Evolutionary conservation across 257 asterid genomes (phyloP).

Genomic region (Solanum megistacrolobum): DNA sequence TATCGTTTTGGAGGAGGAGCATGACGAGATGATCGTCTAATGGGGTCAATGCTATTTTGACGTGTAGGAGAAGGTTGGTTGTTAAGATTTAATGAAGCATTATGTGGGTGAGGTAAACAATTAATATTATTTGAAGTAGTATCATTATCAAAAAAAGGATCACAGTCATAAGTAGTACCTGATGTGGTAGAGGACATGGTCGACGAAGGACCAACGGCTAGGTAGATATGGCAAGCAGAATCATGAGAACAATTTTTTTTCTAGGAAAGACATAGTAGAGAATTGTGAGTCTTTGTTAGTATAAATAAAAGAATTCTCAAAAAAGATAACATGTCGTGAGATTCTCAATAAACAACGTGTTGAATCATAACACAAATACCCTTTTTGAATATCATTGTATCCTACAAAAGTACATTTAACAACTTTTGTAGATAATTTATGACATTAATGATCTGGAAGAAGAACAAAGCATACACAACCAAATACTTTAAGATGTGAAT

Average conservation of each 20-base stretch:
- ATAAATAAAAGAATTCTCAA: no score
- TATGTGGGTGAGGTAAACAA: no score
- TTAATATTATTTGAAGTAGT: no score
- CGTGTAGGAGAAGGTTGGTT: not conserved
- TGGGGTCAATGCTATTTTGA: not conserved
- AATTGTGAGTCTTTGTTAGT: not conserved
- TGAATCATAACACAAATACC: no score
- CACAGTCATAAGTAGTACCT: not conserved
- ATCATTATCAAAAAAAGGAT: not conserved
- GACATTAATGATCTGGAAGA: not conserved
- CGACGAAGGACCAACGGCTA: not conserved
- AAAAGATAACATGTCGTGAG: no score
- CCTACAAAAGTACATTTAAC: not conserved
- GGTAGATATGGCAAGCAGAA: not conserved
- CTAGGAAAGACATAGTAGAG: not conserved
- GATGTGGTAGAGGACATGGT: not conserved
- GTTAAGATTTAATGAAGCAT: not conserved
- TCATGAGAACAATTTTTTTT: not conserved
- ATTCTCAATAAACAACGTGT: no score
- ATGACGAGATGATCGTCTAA: not conserved
- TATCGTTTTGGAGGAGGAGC: not conserved
- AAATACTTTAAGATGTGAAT: not conserved
- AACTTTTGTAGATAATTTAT: not conserved
- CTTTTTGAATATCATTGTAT: not conserved
- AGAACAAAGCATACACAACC: not conserved